Percentiles rank a stretch among this genome's conserved stretches.
Evolutionary conservation across 495 filamentous ascomycete genomes (phyloP).

Genomic region (Xylaria bambusicola): DNA sequence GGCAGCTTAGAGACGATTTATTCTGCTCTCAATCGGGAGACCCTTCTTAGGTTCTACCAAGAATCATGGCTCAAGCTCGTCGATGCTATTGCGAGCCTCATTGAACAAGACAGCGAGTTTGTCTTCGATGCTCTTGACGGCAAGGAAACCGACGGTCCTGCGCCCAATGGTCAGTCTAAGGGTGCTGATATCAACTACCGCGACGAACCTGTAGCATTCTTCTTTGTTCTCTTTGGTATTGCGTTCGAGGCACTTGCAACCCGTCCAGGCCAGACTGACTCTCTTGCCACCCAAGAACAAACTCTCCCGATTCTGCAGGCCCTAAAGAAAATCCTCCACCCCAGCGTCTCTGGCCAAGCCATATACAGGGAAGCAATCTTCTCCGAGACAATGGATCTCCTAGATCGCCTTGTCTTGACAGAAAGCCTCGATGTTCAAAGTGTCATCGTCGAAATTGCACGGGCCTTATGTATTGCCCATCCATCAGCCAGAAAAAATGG

Average conservation of each 20-base stretch:
- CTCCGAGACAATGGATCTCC: constrained; percentile 92
- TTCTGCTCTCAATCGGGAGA: constrained; percentile 90
- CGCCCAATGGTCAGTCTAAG: constrained; percentile 52
- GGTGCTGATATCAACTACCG: constrained; percentile 89
- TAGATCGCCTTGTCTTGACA: constrained; percentile 90
- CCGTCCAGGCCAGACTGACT: constrained; percentile 67
- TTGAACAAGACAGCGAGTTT: constrained; percentile 95
- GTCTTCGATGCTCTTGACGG: constrained; percentile 96
- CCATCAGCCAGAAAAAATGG: constrained; percentile 77
- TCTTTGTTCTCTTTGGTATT: constrained; percentile 96
- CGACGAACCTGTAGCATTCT: constrained; percentile 97
- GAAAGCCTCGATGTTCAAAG: constrained; percentile 87
- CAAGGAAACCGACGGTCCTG: constrained; percentile 60
- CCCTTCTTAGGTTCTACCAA: constrained; percentile 93
- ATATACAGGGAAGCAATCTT: constrained; percentile 97
- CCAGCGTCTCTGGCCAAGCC: constrained; percentile 92
- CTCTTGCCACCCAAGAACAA: constrained; percentile 71
- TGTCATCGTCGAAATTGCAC: constrained; percentile 89
- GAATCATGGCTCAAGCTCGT: constrained; percentile 96
- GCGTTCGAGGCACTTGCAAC: constrained; percentile 93
- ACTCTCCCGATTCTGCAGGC: constrained; percentile 88
- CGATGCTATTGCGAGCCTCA: constrained; percentile 95
- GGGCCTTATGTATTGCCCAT: constrained; percentile 85
- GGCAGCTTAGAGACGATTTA: constrained; percentile 88
- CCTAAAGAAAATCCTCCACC: constrained; percentile 90